phyloP scores from a whole-genome alignment of 176 grass and related monocot species.

The Ensete ventricosum region DNA sequence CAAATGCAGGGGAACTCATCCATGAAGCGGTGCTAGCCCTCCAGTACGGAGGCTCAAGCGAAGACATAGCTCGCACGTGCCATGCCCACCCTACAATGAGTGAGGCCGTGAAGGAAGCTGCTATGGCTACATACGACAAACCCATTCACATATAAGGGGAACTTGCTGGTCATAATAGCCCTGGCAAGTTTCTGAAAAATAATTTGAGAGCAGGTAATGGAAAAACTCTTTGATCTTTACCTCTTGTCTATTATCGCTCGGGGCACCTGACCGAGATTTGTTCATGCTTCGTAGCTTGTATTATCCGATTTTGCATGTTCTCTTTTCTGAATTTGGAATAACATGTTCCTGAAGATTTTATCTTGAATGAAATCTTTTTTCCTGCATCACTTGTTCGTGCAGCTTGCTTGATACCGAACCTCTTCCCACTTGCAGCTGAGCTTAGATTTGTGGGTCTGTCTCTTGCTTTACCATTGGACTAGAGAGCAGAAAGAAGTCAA shows the following conservation, averaged over 20 bases:
- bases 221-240: conserved; percentile 3
- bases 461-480: too few relatives aligned
- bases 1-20: conserved; percentile 68
- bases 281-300: background rate
- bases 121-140: conserved; percentile 62
- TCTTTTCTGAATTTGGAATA: conserved; percentile 3
- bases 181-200: background rate
- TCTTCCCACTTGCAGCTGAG: too few relatives aligned
- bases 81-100: conserved; percentile 88
- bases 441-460: too few relatives aligned
- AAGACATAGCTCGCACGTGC: conserved; percentile 75
- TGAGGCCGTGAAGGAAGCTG: conserved; percentile 79
- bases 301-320: background rate
- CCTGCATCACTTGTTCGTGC: too few relatives aligned
- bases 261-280: conserved; percentile 2
- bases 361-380: too few relatives aligned
- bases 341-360: background rate
- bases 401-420: too few relatives aligned
- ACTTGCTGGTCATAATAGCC: background rate
- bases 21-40: conserved; percentile 70
- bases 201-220: background rate
- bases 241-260: background rate
- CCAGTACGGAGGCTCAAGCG: conserved; percentile 72
- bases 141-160: conserved; percentile 53
- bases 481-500: too few relatives aligned